These are phyloP conservation scores for Leptomonas pyrrhocoris DNA, from an alignment of 208 protist species.

Conservation along the genomic window DNA sequence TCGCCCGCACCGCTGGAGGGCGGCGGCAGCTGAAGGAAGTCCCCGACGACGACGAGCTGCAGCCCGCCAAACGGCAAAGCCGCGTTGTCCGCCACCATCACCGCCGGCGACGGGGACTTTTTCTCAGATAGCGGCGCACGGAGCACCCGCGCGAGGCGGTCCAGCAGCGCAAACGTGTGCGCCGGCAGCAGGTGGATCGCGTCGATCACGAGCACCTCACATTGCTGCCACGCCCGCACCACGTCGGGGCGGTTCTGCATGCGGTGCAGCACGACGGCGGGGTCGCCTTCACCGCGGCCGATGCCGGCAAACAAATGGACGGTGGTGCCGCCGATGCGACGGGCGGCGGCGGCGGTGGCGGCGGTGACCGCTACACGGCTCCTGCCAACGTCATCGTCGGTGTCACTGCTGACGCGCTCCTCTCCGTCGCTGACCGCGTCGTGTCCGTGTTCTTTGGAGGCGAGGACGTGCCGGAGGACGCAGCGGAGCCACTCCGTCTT, in stretches of 20 bases:
- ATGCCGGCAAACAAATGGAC: conserved; percentile 77
- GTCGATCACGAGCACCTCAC: conserved; percentile 81
- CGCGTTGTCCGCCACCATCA: background rate
- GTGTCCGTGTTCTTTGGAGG: too few species aligned
- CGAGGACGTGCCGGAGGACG: conserved; percentile 53
- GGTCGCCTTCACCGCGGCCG: conserved; percentile 48
- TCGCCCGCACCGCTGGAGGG: conserved; percentile 40
- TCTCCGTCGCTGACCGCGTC: background rate
- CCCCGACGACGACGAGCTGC: conserved; percentile 88
- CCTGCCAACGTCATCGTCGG: too few species aligned
- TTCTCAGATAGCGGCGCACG: conserved; percentile 34
- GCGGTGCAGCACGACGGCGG: conserved; percentile 30
- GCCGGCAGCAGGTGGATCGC: conserved; percentile 86
- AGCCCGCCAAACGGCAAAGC: conserved; percentile 81
- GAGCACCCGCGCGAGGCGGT: conserved; percentile 65
- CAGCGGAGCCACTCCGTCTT: conserved; percentile 78
- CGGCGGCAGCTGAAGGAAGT: conserved; percentile 89
- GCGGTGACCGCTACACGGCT: conserved; percentile 57
- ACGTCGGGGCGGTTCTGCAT: conserved; percentile 37
- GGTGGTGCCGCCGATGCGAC: conserved; percentile 71
- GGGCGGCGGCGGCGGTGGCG: conserved; percentile 78
- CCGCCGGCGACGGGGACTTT: too few species aligned
- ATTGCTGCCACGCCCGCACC: conserved; percentile 54
- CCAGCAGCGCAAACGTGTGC: conserved; percentile 72
- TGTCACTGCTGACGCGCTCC: background rate